Evolutionary conservation across 2,329 filamentous ascomycete species (phyloP).

Genomic region (Incumbomyces lentus): DNA sequence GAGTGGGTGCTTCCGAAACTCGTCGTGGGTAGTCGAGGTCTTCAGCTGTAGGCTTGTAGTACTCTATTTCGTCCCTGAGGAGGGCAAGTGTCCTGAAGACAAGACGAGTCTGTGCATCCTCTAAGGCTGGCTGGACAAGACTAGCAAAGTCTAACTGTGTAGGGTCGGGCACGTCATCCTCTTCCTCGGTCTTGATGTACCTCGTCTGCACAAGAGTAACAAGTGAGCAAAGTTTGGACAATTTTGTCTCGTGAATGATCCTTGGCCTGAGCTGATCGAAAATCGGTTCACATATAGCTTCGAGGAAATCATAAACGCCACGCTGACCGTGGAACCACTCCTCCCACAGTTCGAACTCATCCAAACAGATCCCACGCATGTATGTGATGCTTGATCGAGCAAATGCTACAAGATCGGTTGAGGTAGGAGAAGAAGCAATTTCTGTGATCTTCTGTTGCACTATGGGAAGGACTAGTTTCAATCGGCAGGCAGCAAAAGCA

Average conservation of each 20-base stretch:
- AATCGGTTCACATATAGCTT: constrained; percentile 56
- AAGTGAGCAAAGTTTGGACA: constrained; percentile 56
- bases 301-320: constrained; percentile 55
- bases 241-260: constrained; percentile 56
- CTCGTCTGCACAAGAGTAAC: constrained; percentile 56
- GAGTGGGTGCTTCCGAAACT: constrained; percentile 27
- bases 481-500: constrained; percentile 50
- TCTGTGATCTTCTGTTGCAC: constrained; percentile 50
- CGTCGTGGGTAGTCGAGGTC: constrained; percentile 54
- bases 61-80: constrained; percentile 56
- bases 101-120: constrained; percentile 57
- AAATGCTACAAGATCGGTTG: constrained; percentile 55
- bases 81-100: constrained; percentile 55
- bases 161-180: constrained; percentile 38
- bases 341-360: constrained; percentile 57
- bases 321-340: constrained; percentile 57
- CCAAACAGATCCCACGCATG: constrained; percentile 53
- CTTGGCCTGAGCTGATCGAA: constrained; percentile 56
- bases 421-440: constrained; percentile 48
- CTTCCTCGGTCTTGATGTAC: constrained; percentile 52
- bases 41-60: constrained; percentile 53
- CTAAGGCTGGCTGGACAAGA: constrained; percentile 53
- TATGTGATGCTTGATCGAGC: constrained; percentile 56
- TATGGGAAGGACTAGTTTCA: constrained; percentile 50
- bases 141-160: constrained; percentile 52